Evolutionary conservation across 2,329 filamentous ascomycete genomes (phyloP).

Genomic region (Penicillium sp.): DNA sequence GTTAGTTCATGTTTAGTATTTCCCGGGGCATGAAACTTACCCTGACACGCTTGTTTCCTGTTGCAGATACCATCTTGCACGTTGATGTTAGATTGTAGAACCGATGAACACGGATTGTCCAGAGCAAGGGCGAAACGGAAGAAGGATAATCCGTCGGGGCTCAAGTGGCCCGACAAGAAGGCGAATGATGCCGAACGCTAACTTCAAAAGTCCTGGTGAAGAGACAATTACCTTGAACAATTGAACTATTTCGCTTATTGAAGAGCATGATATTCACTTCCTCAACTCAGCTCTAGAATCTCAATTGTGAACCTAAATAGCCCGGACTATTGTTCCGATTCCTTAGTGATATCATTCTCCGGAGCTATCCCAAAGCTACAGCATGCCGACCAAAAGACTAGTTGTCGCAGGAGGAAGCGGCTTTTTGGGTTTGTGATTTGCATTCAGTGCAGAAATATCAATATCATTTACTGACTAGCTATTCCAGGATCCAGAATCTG

Average conservation of each 20-base stretch:
- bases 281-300: background rate
- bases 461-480: slow-evolving; percentile 12
- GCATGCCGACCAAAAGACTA: slow-evolving; percentile 67
- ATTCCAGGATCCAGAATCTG: slow-evolving; percentile 71
- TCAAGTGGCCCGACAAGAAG: background rate
- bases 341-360: slow-evolving; percentile 5
- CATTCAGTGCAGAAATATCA: background rate
- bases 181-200: slow-evolving; percentile 3
- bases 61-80: slow-evolving; percentile 50
- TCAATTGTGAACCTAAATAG: slow-evolving; percentile 7
- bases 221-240: background rate
- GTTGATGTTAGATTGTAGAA: background rate
- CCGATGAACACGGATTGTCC: background rate
- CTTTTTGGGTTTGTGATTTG: slow-evolving; percentile 64
- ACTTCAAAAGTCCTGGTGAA: background rate
- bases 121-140: slow-evolving; percentile 10
- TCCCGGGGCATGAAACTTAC: slow-evolving; percentile 24
- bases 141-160: background rate
- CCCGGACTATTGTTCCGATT: background rate
- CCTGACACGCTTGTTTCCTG: slow-evolving; percentile 54
- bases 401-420: slow-evolving; percentile 93
- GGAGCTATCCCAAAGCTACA: slow-evolving; percentile 14
- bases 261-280: too few relatives aligned
- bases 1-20: slow-evolving; percentile 18
- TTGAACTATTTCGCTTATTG: background rate